A percentile compares a stretch with the other conserved stretches of the same genome.
These are phyloP conservation scores for Neonectria hederae DNA, from an alignment of 2,329 filamentous ascomycete species.

Conservation along the genomic window DNA sequence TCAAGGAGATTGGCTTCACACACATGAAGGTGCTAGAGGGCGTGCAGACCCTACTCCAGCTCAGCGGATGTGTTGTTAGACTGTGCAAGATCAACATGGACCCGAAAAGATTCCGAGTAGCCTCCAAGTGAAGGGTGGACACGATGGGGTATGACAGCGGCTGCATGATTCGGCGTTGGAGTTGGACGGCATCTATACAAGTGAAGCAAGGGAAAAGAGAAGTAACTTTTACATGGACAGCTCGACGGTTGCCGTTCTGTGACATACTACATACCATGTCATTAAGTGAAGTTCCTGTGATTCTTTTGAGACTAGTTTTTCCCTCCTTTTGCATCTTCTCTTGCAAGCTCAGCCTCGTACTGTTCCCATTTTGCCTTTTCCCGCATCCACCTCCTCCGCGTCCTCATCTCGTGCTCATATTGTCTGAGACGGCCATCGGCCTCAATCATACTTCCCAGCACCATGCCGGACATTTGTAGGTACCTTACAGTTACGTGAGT, in stretches of 20 bases:
- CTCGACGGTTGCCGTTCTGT: constrained; percentile 28
- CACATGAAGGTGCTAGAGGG: constrained; percentile 99
- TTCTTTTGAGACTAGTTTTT: constrained; percentile 3
- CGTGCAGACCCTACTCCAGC: constrained; percentile 91
- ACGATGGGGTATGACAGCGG: constrained; percentile 24
- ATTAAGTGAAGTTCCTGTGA: constrained; percentile 13
- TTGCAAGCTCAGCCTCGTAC: constrained; percentile 69
- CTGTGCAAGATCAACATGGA: constrained; percentile 98
- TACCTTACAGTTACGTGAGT: constrained; percentile 62
- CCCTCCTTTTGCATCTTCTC: constrained; percentile 51
- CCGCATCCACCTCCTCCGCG: constrained; percentile 69
- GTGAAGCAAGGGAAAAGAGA: constrained; percentile 31
- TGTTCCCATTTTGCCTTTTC: constrained; percentile 75
- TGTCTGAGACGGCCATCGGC: constrained; percentile 74
- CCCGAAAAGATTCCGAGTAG: constrained; percentile 75
- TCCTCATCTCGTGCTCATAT: constrained; percentile 72
- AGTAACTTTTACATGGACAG: constrained; percentile 36
- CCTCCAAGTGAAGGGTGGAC: constrained; percentile 46
- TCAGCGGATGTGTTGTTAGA: constrained; percentile 91
- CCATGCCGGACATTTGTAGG: constrained; percentile 86
- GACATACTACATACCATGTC: constrained; percentile 29
- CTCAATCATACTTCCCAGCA: constrained; percentile 80
- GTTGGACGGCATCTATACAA: constrained; percentile 34
- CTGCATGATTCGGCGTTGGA: constrained; percentile 49
- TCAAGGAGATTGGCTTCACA: constrained; percentile 98